These are phyloP conservation scores for Chrysophaeum taylorii DNA, from an alignment of 352 stramenopile species.

Conservation along the genomic window DNA sequence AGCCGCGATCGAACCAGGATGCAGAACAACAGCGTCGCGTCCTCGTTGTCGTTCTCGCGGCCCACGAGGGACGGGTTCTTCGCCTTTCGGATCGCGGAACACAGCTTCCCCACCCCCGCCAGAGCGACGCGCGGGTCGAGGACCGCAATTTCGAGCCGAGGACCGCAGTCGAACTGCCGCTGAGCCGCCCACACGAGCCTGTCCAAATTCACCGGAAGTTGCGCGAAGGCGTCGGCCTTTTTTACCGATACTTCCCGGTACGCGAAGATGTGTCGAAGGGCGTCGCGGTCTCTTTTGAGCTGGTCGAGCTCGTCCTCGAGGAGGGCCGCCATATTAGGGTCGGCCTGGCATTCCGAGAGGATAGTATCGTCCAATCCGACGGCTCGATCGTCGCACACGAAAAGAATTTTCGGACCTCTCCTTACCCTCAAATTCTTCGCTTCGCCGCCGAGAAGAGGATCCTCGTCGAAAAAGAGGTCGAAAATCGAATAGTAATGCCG, in stretches of 20 bases:
- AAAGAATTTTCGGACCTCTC: no score
- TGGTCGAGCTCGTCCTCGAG: constrained; percentile 70
- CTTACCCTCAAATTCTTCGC: no score
- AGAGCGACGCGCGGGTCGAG: constrained; percentile 5
- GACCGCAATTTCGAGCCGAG: not conserved
- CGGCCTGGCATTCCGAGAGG: constrained; percentile 34
- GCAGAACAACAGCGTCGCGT: constrained; percentile 94
- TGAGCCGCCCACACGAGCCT: constrained; percentile 93
- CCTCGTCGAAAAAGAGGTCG: constrained; percentile 22
- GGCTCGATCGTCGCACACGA: constrained; percentile 65
- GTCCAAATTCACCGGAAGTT: constrained; percentile 81
- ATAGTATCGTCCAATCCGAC: constrained; percentile 59
- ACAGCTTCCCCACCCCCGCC: not conserved
- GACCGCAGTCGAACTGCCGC: constrained; percentile 35
- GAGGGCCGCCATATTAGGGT: constrained; percentile 63
- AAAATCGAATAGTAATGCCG: not conserved
- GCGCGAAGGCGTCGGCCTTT: constrained; percentile 55
- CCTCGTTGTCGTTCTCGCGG: constrained; percentile 60
- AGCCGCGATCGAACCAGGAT: constrained; percentile 90
- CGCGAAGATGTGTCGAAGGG: constrained; percentile 68
- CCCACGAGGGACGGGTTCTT: not conserved
- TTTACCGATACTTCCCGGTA: constrained; percentile 71
- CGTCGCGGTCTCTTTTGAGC: constrained; percentile 68
- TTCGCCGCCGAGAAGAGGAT: no score
- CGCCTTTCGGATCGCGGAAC: not conserved